phyloP scores from a whole-genome alignment of 2,329 filamentous ascomycete genomes.

The Aspergillus hiratsukae region DNA sequence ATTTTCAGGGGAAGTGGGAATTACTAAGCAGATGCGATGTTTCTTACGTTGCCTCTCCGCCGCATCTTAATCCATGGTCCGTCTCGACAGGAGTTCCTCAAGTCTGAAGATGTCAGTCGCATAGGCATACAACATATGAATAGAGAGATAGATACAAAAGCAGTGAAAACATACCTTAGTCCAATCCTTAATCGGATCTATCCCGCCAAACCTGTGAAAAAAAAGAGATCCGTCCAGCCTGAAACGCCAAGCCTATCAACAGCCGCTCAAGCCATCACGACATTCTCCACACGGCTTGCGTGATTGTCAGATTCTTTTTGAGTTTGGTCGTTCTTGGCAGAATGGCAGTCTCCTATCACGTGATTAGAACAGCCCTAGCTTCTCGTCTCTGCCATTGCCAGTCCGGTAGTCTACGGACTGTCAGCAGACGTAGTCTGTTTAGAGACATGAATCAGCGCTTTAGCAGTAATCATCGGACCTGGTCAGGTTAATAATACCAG shows the following conservation, averaged over 20 bases:
- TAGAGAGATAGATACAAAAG: not conserved
- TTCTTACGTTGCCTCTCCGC: not conserved
- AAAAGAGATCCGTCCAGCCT: not conserved
- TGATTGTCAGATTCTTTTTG: conserved; percentile 14
- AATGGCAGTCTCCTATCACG: conserved; percentile 7
- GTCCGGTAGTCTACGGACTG: not conserved
- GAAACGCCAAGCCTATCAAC: conserved; percentile 2
- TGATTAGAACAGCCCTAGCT: not conserved
- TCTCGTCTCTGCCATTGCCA: not conserved
- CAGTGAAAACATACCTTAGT: not conserved
- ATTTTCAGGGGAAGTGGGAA: conserved; percentile 20
- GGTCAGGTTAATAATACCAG: not conserved
- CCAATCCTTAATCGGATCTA: not conserved
- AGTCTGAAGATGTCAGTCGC: not conserved
- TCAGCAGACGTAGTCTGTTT: too few relatives aligned
- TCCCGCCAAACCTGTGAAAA: not conserved
- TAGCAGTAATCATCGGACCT: not conserved
- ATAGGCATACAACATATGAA: not conserved
- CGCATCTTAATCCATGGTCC: not conserved
- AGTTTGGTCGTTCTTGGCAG: not conserved
- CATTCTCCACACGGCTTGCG: conserved; percentile 21
- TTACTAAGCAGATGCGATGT: not conserved
- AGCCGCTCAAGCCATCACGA: conserved; percentile 16
- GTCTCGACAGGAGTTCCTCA: not conserved
- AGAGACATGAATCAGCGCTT: not conserved